A percentile compares a stretch with the other conserved stretches of the same genome.
phyloP scores from a whole-genome alignment of 2,329 filamentous ascomycete species.

The Cladosporium phlei region DNA sequence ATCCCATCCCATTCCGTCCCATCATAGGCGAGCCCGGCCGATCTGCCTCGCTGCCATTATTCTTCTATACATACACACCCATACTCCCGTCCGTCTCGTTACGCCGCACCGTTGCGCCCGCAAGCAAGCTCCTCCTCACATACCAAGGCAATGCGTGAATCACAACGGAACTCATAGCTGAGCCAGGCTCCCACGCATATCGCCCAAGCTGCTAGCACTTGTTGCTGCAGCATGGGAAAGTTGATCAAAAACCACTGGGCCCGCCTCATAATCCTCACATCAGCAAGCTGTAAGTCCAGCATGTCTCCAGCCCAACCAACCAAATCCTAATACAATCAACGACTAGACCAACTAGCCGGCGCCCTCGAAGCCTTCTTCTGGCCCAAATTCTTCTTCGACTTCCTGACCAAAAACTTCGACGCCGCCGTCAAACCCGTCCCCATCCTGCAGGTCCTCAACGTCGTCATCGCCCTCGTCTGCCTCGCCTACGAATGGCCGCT shows the following conservation, averaged over 20 bases:
- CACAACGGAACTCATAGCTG: slow-evolving; percentile 7
- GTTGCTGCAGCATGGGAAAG: slow-evolving; percentile 67
- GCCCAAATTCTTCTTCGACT: slow-evolving; percentile 99
- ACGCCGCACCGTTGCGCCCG: slow-evolving; percentile 3
- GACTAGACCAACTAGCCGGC: slow-evolving; percentile 76
- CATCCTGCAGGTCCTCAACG: slow-evolving; percentile 81
- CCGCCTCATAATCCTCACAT: slow-evolving; percentile 83
- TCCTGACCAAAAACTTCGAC: slow-evolving; percentile 85
- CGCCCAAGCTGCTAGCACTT: background rate
- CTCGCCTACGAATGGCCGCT: slow-evolving; percentile 91
- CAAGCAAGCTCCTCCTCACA: background rate
- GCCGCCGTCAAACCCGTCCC: slow-evolving; percentile 81
- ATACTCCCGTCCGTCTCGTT: too few relatives aligned
- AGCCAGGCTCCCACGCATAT: slow-evolving; percentile 2
- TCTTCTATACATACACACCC: too few relatives aligned
- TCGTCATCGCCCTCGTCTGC: slow-evolving; percentile 72
- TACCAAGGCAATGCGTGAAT: slow-evolving; percentile 1
- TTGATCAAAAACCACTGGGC: slow-evolving; percentile 99
- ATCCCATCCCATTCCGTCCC: too few relatives aligned
- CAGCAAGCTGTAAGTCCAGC: slow-evolving; percentile 62
- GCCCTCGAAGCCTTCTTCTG: slow-evolving; percentile 89
- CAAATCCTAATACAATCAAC: background rate
- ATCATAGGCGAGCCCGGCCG: slow-evolving; percentile 12
- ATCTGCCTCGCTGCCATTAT: slow-evolving; percentile 1
- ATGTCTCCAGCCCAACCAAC: background rate